Conservation (phyloP, 1,284 basidiomycete genomes). For the Naganishia sp. region DNA sequence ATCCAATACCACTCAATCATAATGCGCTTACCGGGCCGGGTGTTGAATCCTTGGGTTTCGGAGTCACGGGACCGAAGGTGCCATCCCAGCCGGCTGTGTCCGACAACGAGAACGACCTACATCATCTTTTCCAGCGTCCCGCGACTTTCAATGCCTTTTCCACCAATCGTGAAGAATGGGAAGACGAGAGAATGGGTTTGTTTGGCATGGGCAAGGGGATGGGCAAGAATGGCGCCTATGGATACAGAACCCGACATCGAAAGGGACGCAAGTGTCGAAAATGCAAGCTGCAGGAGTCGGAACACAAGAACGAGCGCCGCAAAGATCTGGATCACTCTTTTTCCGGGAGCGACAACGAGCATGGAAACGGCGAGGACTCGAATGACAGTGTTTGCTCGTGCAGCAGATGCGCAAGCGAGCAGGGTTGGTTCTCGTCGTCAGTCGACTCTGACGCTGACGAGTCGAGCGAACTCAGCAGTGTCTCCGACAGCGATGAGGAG, state of each 20-base stretch:
- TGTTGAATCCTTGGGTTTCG: slow-evolving; percentile 3
- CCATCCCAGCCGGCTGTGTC: slow-evolving; percentile 10
- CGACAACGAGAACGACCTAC: slow-evolving; percentile 29
- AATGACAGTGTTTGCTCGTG: slow-evolving; percentile 22
- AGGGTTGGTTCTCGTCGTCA: slow-evolving; percentile 27
- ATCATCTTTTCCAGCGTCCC: slow-evolving; percentile 38
- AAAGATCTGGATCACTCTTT: slow-evolving; percentile 13
- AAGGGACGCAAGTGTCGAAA: slow-evolving; percentile 22
- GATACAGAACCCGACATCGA: slow-evolving; percentile 25
- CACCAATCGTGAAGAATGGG: slow-evolving; percentile 35
- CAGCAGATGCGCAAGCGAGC: slow-evolving; percentile 23
- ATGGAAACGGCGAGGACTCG: neutral
- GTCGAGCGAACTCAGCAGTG: slow-evolving; percentile 24
- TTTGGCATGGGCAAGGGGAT: slow-evolving; percentile 33
- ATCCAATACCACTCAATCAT: slow-evolving; percentile 42
- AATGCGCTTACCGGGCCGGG: neutral
- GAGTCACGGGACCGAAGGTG: neutral
- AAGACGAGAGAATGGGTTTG: slow-evolving; percentile 30
- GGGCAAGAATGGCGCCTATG: slow-evolving; percentile 31
- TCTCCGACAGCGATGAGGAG: slow-evolving; percentile 12
- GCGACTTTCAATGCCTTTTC: slow-evolving; percentile 52
- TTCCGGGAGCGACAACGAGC: slow-evolving; percentile 22
- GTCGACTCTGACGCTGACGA: slow-evolving; percentile 10
- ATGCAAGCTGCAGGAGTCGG: slow-evolving; percentile 21
- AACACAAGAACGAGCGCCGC: slow-evolving; percentile 2